Percentiles rank a stretch among this genome's conserved stretches.
These are phyloP conservation scores for Cladophialophora chaetospira DNA, from an alignment of 2,329 filamentous ascomycete genomes.

Conservation along the genomic window DNA sequence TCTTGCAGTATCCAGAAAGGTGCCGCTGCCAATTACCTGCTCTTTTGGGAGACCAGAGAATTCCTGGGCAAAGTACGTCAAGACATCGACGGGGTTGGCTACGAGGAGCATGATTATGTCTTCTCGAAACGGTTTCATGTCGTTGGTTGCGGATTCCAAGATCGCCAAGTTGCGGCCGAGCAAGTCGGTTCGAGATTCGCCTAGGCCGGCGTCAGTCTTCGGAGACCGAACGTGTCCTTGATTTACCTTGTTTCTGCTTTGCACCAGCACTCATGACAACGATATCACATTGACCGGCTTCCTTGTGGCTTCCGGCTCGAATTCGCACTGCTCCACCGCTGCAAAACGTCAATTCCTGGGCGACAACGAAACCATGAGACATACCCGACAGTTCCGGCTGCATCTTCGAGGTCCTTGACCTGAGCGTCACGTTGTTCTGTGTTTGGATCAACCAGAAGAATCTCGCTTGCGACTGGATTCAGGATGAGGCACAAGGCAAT, in stretches of 20 bases:
- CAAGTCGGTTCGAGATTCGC: constrained; percentile 50
- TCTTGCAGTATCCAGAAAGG: constrained; percentile 55
- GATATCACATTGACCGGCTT: constrained; percentile 57
- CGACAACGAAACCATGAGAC: constrained; percentile 28
- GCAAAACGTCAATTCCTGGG: not conserved
- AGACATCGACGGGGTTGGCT: constrained; percentile 58
- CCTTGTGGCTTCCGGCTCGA: constrained; percentile 33
- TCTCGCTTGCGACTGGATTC: constrained; percentile 52
- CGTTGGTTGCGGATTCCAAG: constrained; percentile 49
- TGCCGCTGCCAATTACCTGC: constrained; percentile 58
- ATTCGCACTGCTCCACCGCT: constrained; percentile 25
- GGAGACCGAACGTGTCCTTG: no score
- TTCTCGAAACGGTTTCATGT: constrained; percentile 52
- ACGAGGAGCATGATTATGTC: constrained; percentile 55
- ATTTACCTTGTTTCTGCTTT: constrained; percentile 47
- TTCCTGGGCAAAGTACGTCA: constrained; percentile 54
- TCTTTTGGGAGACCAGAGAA: constrained; percentile 50
- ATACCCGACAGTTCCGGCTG: constrained; percentile 50
- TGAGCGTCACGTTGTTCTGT: constrained; percentile 50
- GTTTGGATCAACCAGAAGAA: constrained; percentile 58
- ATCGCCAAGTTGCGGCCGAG: constrained; percentile 54
- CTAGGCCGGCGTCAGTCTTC: constrained; percentile 26
- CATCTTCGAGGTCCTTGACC: constrained; percentile 57
- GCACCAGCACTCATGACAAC: constrained; percentile 58
- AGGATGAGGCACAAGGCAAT: constrained; percentile 56